A percentile compares a stretch with the other conserved stretches of the same genome.
phyloP scores from a whole-genome alignment of 805 yeast genomes.

The Priceomyces carsonii region DNA sequence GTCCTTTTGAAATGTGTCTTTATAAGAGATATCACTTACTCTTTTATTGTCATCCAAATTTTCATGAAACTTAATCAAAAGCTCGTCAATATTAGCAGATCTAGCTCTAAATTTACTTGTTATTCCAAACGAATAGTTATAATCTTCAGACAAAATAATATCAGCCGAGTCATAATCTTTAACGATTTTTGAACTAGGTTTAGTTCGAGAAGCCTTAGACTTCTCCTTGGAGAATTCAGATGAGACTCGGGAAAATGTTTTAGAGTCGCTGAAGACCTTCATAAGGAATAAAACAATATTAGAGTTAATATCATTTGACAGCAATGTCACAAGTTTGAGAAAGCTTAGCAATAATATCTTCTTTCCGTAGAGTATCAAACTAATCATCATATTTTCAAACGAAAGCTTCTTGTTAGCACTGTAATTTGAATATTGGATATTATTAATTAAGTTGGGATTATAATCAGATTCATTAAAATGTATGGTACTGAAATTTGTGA shows the following conservation, averaged over 20 bases:
- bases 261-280: conserved; percentile 38
- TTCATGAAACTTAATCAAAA: conserved; percentile 25
- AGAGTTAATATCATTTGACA: conserved; percentile 42
- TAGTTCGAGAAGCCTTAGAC: conserved; percentile 20
- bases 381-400: conserved; percentile 26
- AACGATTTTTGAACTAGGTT: conserved; percentile 11
- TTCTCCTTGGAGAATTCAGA: conserved; percentile 14
- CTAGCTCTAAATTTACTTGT: conserved; percentile 45
- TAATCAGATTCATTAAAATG: conserved; percentile 30
- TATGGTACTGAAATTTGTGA: conserved; percentile 31
- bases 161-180: conserved; percentile 23
- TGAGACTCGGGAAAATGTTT: conserved; percentile 24
- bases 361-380: conserved; percentile 37
- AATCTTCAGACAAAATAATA: conserved; percentile 47
- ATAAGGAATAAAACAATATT: conserved; percentile 41
- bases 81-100: conserved; percentile 33
- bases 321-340: conserved; percentile 27
- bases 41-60: conserved; percentile 1
- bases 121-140: conserved; percentile 52
- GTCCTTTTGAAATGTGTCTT: conserved; percentile 11
- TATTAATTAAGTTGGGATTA: conserved; percentile 29
- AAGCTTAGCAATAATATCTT: conserved; percentile 38
- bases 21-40: conserved; percentile 4
- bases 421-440: conserved; percentile 28
- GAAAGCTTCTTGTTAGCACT: conserved; percentile 20